Conservation (phyloP, 106 monocot species). For the Dendrobium officinale region DNA sequence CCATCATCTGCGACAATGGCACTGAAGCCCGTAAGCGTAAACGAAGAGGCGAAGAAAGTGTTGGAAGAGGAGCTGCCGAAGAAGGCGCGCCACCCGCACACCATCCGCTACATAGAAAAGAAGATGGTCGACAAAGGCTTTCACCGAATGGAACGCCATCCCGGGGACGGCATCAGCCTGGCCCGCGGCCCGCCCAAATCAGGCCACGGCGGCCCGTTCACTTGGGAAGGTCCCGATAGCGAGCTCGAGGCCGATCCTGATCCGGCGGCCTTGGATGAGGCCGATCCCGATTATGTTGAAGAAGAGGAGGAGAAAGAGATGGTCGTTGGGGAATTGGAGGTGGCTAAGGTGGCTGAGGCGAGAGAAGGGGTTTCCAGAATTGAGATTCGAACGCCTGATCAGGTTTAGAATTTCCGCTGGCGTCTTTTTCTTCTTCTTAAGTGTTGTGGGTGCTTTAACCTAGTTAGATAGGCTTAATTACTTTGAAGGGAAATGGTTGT, state of each 20-base stretch:
- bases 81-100: constrained; percentile 27
- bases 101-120: constrained; percentile 50
- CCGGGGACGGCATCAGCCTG: constrained; percentile 35
- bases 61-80: neutral
- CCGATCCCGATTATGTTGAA: constrained; percentile 53
- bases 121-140: constrained; percentile 63
- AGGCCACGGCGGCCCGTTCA: constrained; percentile 68
- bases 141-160: constrained; percentile 56
- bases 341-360: constrained; percentile 37
- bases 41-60: neutral
- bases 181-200: constrained; percentile 39
- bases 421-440: neutral
- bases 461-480: too few relatives aligned
- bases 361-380: constrained; percentile 44
- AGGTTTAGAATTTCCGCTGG: neutral
- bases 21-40: neutral
- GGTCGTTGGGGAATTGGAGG: constrained; percentile 29
- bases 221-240: constrained; percentile 64
- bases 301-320: constrained; percentile 22
- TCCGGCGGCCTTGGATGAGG: constrained; percentile 42
- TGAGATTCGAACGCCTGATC: constrained; percentile 11
- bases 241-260: constrained; percentile 26
- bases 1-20: neutral
- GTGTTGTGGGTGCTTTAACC: too few relatives aligned
- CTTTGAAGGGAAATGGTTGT: too few relatives aligned